These are phyloP conservation scores for Aspergillus wentii DNA, from an alignment of 495 filamentous ascomycete species.

Conservation along the genomic window DNA sequence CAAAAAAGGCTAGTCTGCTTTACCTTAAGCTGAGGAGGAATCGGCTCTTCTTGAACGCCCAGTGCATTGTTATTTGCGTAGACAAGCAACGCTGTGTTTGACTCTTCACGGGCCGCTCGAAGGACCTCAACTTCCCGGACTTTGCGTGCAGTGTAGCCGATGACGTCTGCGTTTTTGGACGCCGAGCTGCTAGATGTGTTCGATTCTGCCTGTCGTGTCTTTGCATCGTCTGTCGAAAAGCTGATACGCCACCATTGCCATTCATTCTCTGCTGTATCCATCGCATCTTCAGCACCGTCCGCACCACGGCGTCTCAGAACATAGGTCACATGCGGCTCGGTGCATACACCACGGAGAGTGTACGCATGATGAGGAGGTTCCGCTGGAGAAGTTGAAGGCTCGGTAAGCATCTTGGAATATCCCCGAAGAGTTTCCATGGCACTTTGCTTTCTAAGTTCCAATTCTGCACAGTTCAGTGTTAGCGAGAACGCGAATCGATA, in stretches of 20 bases:
- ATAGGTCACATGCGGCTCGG: slow-evolving; percentile 46
- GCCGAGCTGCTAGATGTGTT: slow-evolving; percentile 10
- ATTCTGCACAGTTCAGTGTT: slow-evolving; percentile 26
- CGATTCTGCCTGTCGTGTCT: slow-evolving; percentile 29
- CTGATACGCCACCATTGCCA: slow-evolving; percentile 55
- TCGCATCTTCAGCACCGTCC: slow-evolving; percentile 8
- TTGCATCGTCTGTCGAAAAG: slow-evolving; percentile 45
- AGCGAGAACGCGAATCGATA: not conserved
- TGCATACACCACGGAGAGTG: slow-evolving; percentile 48
- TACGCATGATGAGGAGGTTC: slow-evolving; percentile 43
- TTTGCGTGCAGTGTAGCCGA: slow-evolving; percentile 41
- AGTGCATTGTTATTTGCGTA: slow-evolving; percentile 48
- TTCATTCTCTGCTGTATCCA: slow-evolving; percentile 20
- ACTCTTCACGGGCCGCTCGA: slow-evolving; percentile 47
- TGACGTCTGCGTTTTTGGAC: slow-evolving; percentile 29
- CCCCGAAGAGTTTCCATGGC: slow-evolving; percentile 39
- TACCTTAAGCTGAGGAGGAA: slow-evolving; percentile 40
- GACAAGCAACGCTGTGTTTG: slow-evolving; percentile 40
- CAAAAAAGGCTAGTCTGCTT: not conserved
- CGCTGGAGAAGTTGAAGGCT: slow-evolving; percentile 42
- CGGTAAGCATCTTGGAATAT: slow-evolving; percentile 49
- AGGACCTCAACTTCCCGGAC: slow-evolving; percentile 48
- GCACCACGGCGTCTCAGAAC: slow-evolving; percentile 27
- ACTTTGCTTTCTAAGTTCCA: slow-evolving; percentile 48
- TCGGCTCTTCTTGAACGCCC: slow-evolving; percentile 20